A percentile compares a stretch with the other conserved stretches of the same genome.
These are phyloP conservation scores for Phytophthora brassicae DNA, from an alignment of 352 stramenopile species.

Conservation along the genomic window DNA sequence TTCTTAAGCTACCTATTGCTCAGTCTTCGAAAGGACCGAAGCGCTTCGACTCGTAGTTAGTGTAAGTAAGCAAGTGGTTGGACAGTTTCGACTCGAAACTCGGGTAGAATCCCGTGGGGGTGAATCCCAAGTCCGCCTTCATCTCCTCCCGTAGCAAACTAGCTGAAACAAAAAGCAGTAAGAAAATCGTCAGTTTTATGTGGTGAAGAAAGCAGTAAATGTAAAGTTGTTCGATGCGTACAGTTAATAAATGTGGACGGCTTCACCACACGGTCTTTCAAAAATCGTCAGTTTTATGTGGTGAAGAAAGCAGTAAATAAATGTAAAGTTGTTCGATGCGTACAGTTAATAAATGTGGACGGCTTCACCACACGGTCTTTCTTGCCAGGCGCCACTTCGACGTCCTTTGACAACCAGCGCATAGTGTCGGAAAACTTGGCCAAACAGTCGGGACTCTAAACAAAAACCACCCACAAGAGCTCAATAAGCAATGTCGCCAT, in stretches of 20 bases:
- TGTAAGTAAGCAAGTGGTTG: constrained; percentile 57
- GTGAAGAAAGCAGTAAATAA: not conserved
- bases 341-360: constrained; percentile 57
- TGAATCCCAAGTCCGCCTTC: constrained; percentile 44
- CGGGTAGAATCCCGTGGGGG: constrained; percentile 47
- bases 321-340: too few relatives aligned
- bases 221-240: too few relatives aligned
- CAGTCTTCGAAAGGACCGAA: constrained; percentile 41
- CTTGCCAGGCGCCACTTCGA: constrained; percentile 30
- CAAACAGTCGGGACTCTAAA: constrained; percentile 47
- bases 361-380: constrained; percentile 42
- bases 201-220: too few relatives aligned
- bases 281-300: constrained; percentile 1
- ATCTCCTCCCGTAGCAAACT: constrained; percentile 47
- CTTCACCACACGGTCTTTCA: constrained; percentile 40
- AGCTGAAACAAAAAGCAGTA: constrained; percentile 30
- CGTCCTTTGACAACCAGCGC: constrained; percentile 43
- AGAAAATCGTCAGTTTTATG: constrained; percentile 1
- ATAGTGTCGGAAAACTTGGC: constrained; percentile 53
- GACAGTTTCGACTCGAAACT: constrained; percentile 57
- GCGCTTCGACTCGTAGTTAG: constrained; percentile 49
- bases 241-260: constrained; percentile 54
- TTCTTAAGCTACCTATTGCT: constrained; percentile 16
- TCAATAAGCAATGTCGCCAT: too few relatives aligned
- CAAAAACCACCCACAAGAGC: not conserved